Evolutionary conservation across 495 filamentous ascomycete species (phyloP), one percentile per base, ranked within the genome.

Genomic region (Wilcoxina mikolae): DNA sequence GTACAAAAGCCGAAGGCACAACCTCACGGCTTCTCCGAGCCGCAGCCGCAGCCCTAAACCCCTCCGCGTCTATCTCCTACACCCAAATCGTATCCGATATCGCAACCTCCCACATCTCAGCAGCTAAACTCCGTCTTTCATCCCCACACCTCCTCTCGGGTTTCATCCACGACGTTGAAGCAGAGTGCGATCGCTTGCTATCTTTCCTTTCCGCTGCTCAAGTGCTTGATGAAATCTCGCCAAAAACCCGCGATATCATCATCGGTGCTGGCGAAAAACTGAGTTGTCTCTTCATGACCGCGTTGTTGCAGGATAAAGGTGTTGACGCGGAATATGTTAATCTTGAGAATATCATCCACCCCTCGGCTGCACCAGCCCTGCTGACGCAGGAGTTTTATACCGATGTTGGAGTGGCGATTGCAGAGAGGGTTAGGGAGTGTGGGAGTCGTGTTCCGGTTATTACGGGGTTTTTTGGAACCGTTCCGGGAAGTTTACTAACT

Each of bases 251-350:
- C 65, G 90, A 99, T 65, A 82, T 85, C 56, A 84, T 99, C 17
- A 78, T 96, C 35, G 87, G 86, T 64, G 83, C 87, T 43, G 91
- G 91, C 18, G 91, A 99, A 72, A 95, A 95, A 68, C 71, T 99
- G 26, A 86, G 84, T 67, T 94, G 87, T 68, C 74, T 80, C 23
- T 86, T 91, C 61, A 83, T 99, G 80, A 77, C 88, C 9, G 80
- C 83, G 9, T 61, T 94, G 42, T 70, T 99, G 31, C 76, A 82
- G 64, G 87, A 94, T 57, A 73, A 74, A 71, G 82, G 85, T 26
- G 77, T 94, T 0, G 78, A 83, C 42, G 84, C 91, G 12, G 82
- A 89, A 65, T 95, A 85, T 65, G 79, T 96, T 28, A 91, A 95
- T 67, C 68, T 96, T 31, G 64, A 66, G 31, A 66, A 55, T 15